A percentile compares a stretch with the other conserved stretches of the same genome.
phyloP scores from a whole-genome alignment of 2,329 filamentous ascomycete genomes.

The Tolypocladium pustulatum region DNA sequence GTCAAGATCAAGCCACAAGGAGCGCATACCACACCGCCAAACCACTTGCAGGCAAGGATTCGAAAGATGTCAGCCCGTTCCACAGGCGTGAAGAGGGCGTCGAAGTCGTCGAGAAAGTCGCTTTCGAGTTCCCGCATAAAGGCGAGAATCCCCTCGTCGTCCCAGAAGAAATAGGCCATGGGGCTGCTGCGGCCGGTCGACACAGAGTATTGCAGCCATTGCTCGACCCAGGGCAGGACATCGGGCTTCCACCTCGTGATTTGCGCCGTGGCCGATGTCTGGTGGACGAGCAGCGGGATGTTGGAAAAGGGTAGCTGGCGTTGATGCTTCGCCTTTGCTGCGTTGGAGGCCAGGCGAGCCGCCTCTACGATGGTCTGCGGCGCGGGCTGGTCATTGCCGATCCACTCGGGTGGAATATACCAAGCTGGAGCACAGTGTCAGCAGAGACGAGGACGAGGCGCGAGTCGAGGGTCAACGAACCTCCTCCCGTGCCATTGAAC shows the following conservation, averaged over 20 bases:
- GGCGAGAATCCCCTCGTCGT: slow-evolving; percentile 9
- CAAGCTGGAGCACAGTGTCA: slow-evolving; percentile 7
- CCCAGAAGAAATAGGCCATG: slow-evolving; percentile 16
- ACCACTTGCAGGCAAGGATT: slow-evolving; percentile 10
- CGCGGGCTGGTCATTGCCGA: slow-evolving; percentile 2
- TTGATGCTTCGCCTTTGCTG: slow-evolving; percentile 4
- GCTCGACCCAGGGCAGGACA: slow-evolving; percentile 10
- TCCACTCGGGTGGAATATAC: slow-evolving; percentile 12
- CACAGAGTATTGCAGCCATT: slow-evolving; percentile 9
- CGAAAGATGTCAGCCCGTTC: slow-evolving; percentile 14
- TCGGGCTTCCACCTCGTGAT: slow-evolving; percentile 8
- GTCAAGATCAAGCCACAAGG: background rate
- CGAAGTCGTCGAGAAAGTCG: slow-evolving; percentile 7
- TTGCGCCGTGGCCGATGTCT: slow-evolving; percentile 10
- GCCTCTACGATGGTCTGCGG: slow-evolving; percentile 12
- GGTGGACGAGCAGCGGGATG: slow-evolving; percentile 14
- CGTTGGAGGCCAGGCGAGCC: slow-evolving; percentile 8
- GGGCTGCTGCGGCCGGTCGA: slow-evolving; percentile 1
- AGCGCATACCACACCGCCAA: slow-evolving; percentile 12
- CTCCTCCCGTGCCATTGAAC: slow-evolving; percentile 8
- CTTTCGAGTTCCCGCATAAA: slow-evolving; percentile 10
- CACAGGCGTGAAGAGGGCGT: slow-evolving; percentile 8
- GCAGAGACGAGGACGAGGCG: background rate
- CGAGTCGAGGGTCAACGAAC: slow-evolving; percentile 2
- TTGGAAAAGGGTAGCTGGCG: slow-evolving; percentile 11